Base-by-base conservation (phyloP, 805 yeast genomes). In the Yamadazyma laniorum region DNA sequence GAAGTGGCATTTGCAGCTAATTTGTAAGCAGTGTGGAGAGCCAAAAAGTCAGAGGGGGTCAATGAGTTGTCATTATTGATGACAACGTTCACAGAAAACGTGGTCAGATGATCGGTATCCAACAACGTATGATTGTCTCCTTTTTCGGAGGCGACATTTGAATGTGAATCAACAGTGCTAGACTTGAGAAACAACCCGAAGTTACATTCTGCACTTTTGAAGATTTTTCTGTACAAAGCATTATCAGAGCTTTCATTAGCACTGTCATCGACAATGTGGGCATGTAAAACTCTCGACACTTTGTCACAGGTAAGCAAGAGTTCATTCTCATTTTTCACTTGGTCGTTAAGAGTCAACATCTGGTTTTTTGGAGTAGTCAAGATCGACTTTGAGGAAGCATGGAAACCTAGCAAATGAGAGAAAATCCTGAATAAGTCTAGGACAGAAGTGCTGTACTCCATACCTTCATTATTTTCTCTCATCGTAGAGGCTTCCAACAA, bases 401-500 rank as follows among this genome's bases (percentile, higher is more conserved):
- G 46, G 32, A 61, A 51, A 18, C 59, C 58, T 33, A 63, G 43
- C 36, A 64, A 44, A 13, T 62, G 60, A 33, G 64, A 54, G 37
- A 65, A 64, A 1, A 62, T 59, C 34, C 53, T 60, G 26, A 64
- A 53, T 27, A 65, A 62, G 8, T 64, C 51, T 33, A 65, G 55
- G 14, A 66, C 54, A 3, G 72, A 59, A 2, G 61, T 50, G 14
- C 65, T 56, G 39, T 58, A 55, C 26, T 63, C 68, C 14, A 39
- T 45, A 25, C 58, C 59, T 30, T 52, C 45, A 11, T 40, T 46
- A 6, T 38, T 33, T 7, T 42, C 37, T 17, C 52, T 58, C 5
- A 49, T 48, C 9, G 72, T 62, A 1, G 88, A 80, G 1, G 85
- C 86, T 50, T 79, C 85, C 37, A 82, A 67, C 35, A 82, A 60